Evolutionary conservation across 805 yeast genomes (phyloP), one percentile per base, ranked within the genome.

Genomic region (Kazachstania viticola): DNA sequence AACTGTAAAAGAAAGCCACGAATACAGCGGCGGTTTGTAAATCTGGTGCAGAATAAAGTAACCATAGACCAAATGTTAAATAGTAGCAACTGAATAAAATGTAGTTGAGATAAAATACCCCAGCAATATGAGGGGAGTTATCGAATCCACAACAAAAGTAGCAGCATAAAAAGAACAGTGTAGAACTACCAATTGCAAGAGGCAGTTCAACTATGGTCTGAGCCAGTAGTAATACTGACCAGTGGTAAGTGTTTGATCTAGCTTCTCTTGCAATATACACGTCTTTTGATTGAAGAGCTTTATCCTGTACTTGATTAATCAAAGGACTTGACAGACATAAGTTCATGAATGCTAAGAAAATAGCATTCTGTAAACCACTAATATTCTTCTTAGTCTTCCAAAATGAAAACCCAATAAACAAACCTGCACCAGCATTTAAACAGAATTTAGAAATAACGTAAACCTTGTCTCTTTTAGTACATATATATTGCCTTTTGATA

Each of bases 391-490:
- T 68, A 25, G 76, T 67, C 38, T 75, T 64, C 67, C 71, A 77
- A 60, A 76, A 82, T 1, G 79, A 64, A 51, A 83, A 82, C 24
- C 94, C 94, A 41, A 76, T 69, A 47, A 80, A 75, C 11, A 81
- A 46, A 30, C 84, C 74, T 28, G 75, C 65, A 16, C 71, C 56
- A 27, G 68, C 56, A 38, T 64, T 61, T 43, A 75, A 57, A 40
- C 62, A 56, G 16, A 73, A 43, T 58, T 79, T 81, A 23, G 88
- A 63, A 53, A 65, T 61, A 41, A 79, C 65, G 49, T 79, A 79
- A 17, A 60, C 49, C 5, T 76, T 79, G 39, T 75, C 66, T 54
- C 91, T 66, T 71, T 71, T 75, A 40, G 64, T 62, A 41, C 62
- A 67, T 9, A 51, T 48, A 29, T 46, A 49, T 16, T 69, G 64